Base-by-base conservation (phyloP, 2,329 filamentous ascomycete genomes). In the Rosellinia necatrix region DNA sequence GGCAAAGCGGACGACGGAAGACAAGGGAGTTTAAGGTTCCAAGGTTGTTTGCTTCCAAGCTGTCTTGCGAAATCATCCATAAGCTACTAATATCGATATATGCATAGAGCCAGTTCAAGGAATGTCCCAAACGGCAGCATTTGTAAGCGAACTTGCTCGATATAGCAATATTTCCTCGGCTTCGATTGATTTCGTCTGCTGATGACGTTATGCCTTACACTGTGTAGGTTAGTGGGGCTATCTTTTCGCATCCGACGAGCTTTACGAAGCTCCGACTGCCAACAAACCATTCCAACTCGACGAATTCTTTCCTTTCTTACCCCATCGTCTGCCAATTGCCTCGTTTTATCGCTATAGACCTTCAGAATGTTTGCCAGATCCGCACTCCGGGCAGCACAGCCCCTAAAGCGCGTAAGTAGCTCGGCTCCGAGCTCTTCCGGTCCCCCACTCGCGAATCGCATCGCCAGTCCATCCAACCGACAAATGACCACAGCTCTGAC, bases 351-450 rank as follows among this genome's bases (percentile, higher is more conserved):
- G 9, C 25, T 34, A 19, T 6, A 50, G 25, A 9, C n/a, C 37
- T 17, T 6, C 68, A 80, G 66, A 56, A 86, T 86, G 83, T 83
- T 86, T 64, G 77, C 82, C 58, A 78, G 82, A 75, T 76, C 81
- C 63, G 72, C 76, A 58, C 77, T 84, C 67, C 77, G 81, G 68
- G 76, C 76, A 60, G 78, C 78, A 42, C 79, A 81, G 71, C 82
- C 82, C 61, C 66, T 84, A 61, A 81, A 77, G 69, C 79, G 79
- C 70, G 83, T 85, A 74, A 71, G 80, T 72, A 27, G 8, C 25
- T 51, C 50, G 15, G 15, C 22, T 21, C 37, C 53, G 35, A 43
- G 60, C 10, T 21, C 49, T 37, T 25, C 17, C 41, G 12, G 17
- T 19, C 21, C n/a, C 12, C 17, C 13, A 41, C 24, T 19, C 34